A percentile compares a stretch with the other conserved stretches of the same genome.
Conservation (phyloP, 1,284 basidiomycete genomes). For the Tilletia walkeri region DNA sequence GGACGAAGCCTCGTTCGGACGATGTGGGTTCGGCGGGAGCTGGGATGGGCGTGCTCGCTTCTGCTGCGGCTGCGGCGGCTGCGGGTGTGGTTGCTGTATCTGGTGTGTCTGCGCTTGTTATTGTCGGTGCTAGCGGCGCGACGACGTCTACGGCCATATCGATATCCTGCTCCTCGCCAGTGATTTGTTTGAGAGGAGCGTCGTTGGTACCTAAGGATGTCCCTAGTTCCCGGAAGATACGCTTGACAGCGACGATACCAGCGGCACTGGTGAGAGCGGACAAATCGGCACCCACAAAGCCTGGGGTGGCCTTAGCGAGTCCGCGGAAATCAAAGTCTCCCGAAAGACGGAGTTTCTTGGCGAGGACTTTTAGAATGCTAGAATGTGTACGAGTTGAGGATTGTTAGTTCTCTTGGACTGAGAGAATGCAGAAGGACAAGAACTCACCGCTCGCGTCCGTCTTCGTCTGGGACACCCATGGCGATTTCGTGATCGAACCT, state of each 20-base stretch:
- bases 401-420: too few species aligned
- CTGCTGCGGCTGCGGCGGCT: background rate
- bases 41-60: background rate
- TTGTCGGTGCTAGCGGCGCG: background rate
- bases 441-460: slow-evolving; percentile 69
- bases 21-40: slow-evolving; percentile 22
- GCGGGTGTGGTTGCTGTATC: background rate
- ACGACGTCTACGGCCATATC: slow-evolving; percentile 8
- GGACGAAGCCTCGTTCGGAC: slow-evolving; percentile 20
- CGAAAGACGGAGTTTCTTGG: slow-evolving; percentile 54
- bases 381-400: background rate
- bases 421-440: background rate
- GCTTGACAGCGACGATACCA: slow-evolving; percentile 91
- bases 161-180: background rate
- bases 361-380: slow-evolving; percentile 50
- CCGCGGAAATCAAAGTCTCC: slow-evolving; percentile 79
- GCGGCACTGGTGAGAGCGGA: slow-evolving; percentile 87
- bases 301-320: slow-evolving; percentile 88
- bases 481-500: slow-evolving; percentile 96
- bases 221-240: slow-evolving; percentile 82
- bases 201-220: background rate
- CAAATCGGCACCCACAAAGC: slow-evolving; percentile 94
- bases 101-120: background rate
- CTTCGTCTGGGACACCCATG: slow-evolving; percentile 92
- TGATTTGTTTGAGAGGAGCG: slow-evolving; percentile 23